Conservation (phyloP, 2,329 filamentous ascomycete genomes). For the Colletotrichum truncatum region DNA sequence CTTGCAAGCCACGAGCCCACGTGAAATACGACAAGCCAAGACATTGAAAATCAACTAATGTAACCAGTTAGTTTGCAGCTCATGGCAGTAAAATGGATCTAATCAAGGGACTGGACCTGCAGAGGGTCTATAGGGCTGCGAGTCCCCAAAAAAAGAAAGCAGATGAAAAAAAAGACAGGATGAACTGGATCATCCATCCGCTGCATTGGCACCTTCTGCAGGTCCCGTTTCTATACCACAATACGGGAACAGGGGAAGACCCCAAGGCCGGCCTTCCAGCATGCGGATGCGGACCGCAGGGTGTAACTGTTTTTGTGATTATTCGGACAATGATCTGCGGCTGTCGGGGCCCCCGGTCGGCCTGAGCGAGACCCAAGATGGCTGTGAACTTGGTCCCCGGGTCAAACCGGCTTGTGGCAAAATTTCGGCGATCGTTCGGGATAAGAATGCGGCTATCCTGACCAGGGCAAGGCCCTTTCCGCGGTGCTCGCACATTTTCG, state of each 20-base stretch:
- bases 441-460: background rate
- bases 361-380: background rate
- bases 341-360: background rate
- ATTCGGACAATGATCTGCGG: background rate
- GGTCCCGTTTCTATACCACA: constrained; percentile 7
- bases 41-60: too few relatives aligned
- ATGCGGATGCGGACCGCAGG: too few relatives aligned
- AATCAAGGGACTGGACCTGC: too few relatives aligned
- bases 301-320: too few relatives aligned
- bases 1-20: too few relatives aligned
- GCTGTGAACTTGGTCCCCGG: constrained; percentile 1
- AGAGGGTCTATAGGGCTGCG: background rate
- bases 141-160: background rate
- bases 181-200: background rate
- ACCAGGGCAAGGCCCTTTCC: background rate
- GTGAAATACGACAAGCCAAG: too few relatives aligned
- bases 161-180: background rate
- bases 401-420: background rate
- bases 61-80: too few relatives aligned
- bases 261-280: too few relatives aligned
- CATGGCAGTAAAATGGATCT: background rate
- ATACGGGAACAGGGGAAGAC: background rate
- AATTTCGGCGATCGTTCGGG: constrained; percentile 10
- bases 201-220: background rate
- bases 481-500: too few relatives aligned